phyloP scores from a whole-genome alignment of 1,139 yeast species.

The Magnusiomyces suaveolens region DNA sequence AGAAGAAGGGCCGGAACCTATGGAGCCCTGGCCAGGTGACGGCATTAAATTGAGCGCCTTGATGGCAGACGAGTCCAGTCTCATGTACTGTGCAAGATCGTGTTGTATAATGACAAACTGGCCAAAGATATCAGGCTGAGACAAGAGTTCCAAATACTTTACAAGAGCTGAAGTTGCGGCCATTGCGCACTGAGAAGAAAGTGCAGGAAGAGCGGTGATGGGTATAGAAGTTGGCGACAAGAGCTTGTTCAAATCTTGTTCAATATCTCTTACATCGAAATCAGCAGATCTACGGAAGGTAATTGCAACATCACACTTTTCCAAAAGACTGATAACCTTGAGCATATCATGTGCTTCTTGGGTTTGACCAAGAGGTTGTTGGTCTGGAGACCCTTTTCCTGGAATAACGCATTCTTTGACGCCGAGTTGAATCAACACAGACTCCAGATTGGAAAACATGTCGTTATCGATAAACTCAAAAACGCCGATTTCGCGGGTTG shows the following conservation, averaged over 20 bases:
- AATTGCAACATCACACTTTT: constrained; percentile 65
- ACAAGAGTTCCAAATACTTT: constrained; percentile 52
- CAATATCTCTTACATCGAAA: constrained; percentile 54
- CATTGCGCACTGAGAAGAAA: constrained; percentile 37
- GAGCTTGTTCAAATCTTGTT: constrained; percentile 61
- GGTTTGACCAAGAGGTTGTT: not conserved
- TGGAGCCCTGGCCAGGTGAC: constrained; percentile 35
- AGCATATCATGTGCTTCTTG: constrained; percentile 35
- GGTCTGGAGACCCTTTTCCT: constrained; percentile 19
- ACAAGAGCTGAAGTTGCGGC: constrained; percentile 56
- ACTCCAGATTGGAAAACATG: constrained; percentile 73
- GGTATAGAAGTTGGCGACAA: constrained; percentile 39
- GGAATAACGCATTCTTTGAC: constrained; percentile 75
- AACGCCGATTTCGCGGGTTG: constrained; percentile 54
- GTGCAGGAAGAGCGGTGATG: constrained; percentile 52
- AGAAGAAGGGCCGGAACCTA: constrained; percentile 12
- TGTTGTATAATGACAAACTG: constrained; percentile 51
- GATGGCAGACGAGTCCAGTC: constrained; percentile 81
- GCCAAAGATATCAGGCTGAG: constrained; percentile 44
- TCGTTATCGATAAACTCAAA: constrained; percentile 84
- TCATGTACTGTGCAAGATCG: constrained; percentile 69
- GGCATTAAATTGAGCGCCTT: constrained; percentile 85
- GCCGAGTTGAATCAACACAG: constrained; percentile 76
- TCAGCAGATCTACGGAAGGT: constrained; percentile 50
- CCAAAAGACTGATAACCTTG: constrained; percentile 43